Evolutionary conservation across 106 monocot species (phyloP).

Genomic region (Narthecium ossifragum): DNA sequence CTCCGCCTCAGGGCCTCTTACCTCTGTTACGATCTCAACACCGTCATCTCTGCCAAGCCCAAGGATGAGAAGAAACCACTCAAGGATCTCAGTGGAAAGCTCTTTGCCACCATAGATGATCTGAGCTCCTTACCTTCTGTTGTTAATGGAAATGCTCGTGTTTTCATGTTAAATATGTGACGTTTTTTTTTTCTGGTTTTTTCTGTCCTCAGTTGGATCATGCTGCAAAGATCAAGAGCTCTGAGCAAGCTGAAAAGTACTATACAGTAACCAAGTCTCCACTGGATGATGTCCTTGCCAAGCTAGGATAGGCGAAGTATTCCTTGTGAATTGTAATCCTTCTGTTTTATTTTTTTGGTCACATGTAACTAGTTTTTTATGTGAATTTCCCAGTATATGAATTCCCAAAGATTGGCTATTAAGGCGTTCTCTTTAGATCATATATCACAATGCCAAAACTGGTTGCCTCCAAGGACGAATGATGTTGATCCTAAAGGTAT

Average conservation of each 20-base stretch:
- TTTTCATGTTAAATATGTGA: slow-evolving; percentile 1
- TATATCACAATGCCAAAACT: no score
- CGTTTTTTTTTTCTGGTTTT: neutral
- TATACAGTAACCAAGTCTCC: slow-evolving; percentile 57
- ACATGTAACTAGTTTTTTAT: no score
- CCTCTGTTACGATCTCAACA: slow-evolving; percentile 91
- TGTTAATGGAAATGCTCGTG: no score
- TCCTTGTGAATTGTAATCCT: neutral
- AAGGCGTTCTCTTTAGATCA: no score
- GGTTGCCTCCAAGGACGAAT: no score
- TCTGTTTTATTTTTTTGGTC: slow-evolving; percentile 5
- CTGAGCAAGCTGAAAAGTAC: slow-evolving; percentile 61
- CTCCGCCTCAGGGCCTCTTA: slow-evolving; percentile 71
- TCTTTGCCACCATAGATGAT: slow-evolving; percentile 57
- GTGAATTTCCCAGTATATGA: no score
- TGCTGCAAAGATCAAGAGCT: slow-evolving; percentile 90
- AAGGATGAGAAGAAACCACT: slow-evolving; percentile 92
- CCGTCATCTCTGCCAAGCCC: slow-evolving; percentile 68
- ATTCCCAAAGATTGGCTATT: no score
- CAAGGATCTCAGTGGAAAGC: slow-evolving; percentile 51
- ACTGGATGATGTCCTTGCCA: slow-evolving; percentile 64
- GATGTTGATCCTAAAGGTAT: no score
- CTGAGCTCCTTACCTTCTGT: no score
- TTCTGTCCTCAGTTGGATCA: slow-evolving; percentile 56
- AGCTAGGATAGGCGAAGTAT: slow-evolving; percentile 54